Evolutionary conservation across 139 green algal species (phyloP).

Genomic region (Astrephomene gubernaculifera): DNA sequence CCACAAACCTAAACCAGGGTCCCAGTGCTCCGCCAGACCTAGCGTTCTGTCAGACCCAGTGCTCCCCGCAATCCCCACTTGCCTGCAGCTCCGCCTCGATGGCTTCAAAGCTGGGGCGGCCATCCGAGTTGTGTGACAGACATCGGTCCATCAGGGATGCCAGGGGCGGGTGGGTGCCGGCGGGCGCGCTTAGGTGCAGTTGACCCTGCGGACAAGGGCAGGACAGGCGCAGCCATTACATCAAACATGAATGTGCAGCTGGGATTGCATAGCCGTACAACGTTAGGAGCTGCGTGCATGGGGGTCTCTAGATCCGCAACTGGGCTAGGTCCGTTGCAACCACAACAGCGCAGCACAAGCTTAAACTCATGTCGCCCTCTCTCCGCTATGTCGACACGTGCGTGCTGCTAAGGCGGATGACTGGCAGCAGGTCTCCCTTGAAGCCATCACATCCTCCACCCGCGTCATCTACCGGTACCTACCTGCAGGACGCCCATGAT

Average conservation of each 20-base stretch:
- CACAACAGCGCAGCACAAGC: background rate
- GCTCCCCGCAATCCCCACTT: background rate
- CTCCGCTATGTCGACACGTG: background rate
- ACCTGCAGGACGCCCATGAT: slow-evolving; percentile 41
- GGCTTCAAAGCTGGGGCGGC: background rate
- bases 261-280: background rate
- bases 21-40: no score
- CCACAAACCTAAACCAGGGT: no score
- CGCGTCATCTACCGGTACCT: background rate
- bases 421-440: background rate
- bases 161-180: background rate
- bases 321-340: background rate
- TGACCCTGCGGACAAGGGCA: slow-evolving; percentile 13
- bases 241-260: background rate
- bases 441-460: background rate
- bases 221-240: no score
- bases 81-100: slow-evolving; percentile 17
- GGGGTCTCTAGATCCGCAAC: background rate
- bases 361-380: background rate
- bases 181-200: background rate
- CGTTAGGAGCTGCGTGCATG: background rate
- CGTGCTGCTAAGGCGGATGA: background rate
- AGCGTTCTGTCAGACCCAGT: no score
- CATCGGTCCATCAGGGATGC: slow-evolving; percentile 4
- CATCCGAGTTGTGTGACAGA: background rate